Percentiles rank a stretch among this genome's conserved stretches.
Conservation (phyloP, 192 early-diverging fungal species). For the Backusella psychrophila region DNA sequence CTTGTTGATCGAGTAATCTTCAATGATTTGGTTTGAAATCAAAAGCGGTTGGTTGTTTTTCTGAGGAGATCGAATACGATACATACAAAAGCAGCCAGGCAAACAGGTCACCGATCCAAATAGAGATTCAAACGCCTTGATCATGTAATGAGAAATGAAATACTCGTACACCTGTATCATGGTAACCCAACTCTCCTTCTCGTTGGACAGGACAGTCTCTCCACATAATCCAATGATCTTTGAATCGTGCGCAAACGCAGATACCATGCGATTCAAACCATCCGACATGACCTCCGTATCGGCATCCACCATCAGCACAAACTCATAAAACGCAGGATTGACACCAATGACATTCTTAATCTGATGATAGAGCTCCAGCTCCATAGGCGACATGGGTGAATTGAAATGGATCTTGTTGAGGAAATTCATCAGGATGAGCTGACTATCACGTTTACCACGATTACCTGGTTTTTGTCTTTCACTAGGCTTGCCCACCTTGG, state of each 20-base stretch:
- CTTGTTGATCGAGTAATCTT: conserved; percentile 89
- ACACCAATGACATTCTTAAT: conserved; percentile 87
- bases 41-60: conserved; percentile 83
- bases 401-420: conserved; percentile 76
- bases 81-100: conserved; percentile 99
- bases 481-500: conserved; percentile 70
- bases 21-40: conserved; percentile 82
- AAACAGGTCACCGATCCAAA: conserved; percentile 97
- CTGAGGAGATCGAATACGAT: conserved; percentile 85
- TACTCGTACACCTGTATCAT: conserved; percentile 99
- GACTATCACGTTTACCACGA: conserved; percentile 86
- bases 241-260: conserved; percentile 70
- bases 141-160: conserved; percentile 93
- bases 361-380: conserved; percentile 80
- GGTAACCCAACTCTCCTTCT: conserved; percentile 89
- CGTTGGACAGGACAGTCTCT: conserved; percentile 90
- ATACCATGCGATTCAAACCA: conserved; percentile 83
- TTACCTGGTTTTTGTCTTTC: conserved; percentile 75
- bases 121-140: conserved; percentile 96
- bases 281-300: conserved; percentile 81
- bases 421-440: conserved; percentile 81
- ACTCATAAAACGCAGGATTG: conserved; percentile 79
- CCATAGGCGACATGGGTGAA: conserved; percentile 71
- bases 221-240: conserved; percentile 91
- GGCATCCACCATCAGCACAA: conserved; percentile 75